Evolutionary conservation across 1,284 basidiomycete genomes (phyloP).

Genomic region (Apiotrichum siamense): DNA sequence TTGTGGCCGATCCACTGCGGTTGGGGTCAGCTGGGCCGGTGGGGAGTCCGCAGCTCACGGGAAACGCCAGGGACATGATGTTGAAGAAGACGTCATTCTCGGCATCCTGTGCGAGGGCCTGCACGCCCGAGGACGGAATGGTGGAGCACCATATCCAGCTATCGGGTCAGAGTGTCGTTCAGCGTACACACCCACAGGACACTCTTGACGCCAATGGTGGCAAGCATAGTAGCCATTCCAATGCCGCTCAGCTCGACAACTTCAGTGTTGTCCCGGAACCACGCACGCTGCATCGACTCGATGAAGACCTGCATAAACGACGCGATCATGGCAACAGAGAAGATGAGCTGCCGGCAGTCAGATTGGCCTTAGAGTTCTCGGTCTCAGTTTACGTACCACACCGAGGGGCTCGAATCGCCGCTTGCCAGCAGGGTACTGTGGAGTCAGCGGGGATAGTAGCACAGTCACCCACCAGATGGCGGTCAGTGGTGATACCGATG

Average conservation of each 20-base stretch:
- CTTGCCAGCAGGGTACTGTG: constrained; percentile 52
- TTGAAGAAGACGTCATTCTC: constrained; percentile 55
- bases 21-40: constrained; percentile 16
- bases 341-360: constrained; percentile 42
- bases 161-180: background rate
- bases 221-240: constrained; percentile 51
- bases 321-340: constrained; percentile 56
- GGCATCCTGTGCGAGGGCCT: constrained; percentile 51
- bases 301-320: constrained; percentile 51
- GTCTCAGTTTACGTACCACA: constrained; percentile 26
- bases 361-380: constrained; percentile 31
- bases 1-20: constrained; percentile 40
- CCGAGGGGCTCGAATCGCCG: constrained; percentile 51
- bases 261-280: constrained; percentile 27
- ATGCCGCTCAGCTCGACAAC: constrained; percentile 40
- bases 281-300: constrained; percentile 48
- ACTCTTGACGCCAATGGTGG: constrained; percentile 53
- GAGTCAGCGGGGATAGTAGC: background rate
- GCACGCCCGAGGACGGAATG: constrained; percentile 44
- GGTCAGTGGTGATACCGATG: constrained; percentile 41
- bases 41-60: constrained; percentile 40
- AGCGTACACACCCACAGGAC: constrained; percentile 41
- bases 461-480: constrained; percentile 23
- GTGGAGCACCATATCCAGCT: constrained; percentile 47
- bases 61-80: constrained; percentile 54